Evolutionary conservation across 108 stramenopile genomes (phyloP).

Genomic region (Licmophora abbreviata): DNA sequence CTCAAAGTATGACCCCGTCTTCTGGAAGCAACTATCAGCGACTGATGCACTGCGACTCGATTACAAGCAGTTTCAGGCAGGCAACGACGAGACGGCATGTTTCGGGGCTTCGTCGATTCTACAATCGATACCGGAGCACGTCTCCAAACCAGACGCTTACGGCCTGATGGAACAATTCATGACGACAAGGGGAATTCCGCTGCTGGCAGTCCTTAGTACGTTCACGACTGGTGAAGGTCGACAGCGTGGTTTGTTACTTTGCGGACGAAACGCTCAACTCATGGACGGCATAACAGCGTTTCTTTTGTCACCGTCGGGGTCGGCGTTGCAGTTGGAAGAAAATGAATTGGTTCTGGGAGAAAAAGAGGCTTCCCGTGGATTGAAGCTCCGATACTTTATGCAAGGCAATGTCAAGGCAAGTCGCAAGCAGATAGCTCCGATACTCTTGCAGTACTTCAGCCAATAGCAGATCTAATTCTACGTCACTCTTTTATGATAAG

Average conservation of each 20-base stretch:
- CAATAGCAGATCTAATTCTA: background rate
- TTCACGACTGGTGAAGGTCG: constrained; percentile 7
- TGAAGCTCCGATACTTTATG: constrained; percentile 27
- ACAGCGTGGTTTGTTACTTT: constrained; percentile 2
- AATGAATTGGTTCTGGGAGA: constrained; percentile 1
- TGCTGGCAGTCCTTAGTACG: constrained; percentile 13
- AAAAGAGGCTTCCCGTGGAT: constrained; percentile 5
- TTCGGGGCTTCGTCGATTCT: constrained; percentile 75
- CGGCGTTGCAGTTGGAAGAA: too few species aligned
- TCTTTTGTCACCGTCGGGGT: too few species aligned
- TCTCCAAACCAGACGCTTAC: constrained; percentile 21
- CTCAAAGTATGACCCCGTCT: constrained; percentile 58
- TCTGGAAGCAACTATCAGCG: constrained; percentile 52
- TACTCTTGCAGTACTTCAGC: constrained; percentile 36
- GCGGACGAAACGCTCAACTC: constrained; percentile 6
- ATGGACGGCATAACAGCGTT: constrained; percentile 49
- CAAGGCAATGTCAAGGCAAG: constrained; percentile 60
- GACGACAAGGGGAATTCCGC: constrained; percentile 15
- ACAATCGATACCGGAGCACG: constrained; percentile 33
- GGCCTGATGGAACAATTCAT: constrained; percentile 27
- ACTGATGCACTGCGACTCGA: constrained; percentile 54
- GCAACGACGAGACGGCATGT: constrained; percentile 4
- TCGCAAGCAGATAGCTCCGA: constrained; percentile 73
- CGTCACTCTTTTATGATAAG: background rate
- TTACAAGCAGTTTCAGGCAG: constrained; percentile 48